Conservation (phyloP, 2,329 filamentous ascomycete genomes). For the Aureobasidium sp. region DNA sequence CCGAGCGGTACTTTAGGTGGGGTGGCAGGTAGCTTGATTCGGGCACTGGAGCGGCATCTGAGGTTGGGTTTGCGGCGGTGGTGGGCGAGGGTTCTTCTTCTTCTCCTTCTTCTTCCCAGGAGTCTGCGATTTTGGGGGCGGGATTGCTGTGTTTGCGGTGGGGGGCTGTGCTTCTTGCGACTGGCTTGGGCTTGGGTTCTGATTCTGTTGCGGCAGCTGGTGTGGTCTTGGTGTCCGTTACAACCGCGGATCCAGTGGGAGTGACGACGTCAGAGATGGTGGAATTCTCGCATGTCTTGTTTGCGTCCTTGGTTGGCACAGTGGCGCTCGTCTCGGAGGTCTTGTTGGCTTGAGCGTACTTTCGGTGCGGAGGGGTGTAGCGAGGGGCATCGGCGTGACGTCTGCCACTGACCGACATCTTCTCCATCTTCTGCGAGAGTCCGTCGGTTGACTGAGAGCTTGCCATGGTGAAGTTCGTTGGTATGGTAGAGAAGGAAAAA, state of each 20-base stretch:
- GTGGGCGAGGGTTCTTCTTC: conserved; percentile 35
- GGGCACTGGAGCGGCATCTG: conserved; percentile 51
- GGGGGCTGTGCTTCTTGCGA: neutral
- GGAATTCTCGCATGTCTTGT: neutral
- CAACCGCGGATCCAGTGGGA: neutral
- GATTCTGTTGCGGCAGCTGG: neutral
- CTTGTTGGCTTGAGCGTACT: neutral
- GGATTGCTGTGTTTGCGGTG: neutral
- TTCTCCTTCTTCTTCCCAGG: conserved; percentile 62
- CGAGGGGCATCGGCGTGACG: neutral
- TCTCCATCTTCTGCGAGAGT: neutral
- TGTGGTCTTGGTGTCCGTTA: neutral
- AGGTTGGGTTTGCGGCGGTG: conserved; percentile 33
- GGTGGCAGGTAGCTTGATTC: conserved; percentile 22
- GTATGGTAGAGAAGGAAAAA: neutral
- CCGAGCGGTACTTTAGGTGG: conserved; percentile 19
- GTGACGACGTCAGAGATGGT: too few species aligned
- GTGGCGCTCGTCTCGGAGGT: neutral
- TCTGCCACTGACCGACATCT: neutral
- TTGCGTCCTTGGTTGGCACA: neutral
- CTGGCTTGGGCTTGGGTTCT: neutral
- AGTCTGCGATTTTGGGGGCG: conserved; percentile 47
- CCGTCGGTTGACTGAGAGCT: neutral
- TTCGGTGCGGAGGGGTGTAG: neutral
- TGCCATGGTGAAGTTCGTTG: neutral